Percentiles rank a stretch among this genome's conserved stretches.
Conservation (phyloP, 352 stramenopile species). For the Phytophthora melonis region DNA sequence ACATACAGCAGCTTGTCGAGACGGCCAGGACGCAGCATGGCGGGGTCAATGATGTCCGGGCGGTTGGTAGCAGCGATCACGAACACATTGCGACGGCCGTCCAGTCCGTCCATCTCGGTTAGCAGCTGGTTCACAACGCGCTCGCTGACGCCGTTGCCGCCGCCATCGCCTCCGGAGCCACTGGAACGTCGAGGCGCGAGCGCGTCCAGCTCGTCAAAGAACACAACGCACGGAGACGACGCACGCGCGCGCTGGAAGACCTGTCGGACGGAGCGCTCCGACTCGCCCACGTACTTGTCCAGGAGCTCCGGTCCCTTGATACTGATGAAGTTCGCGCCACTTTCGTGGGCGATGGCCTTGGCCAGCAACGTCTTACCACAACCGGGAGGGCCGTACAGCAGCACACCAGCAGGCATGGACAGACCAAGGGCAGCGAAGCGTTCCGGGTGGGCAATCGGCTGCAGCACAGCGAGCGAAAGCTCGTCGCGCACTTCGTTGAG, state of each 20-base stretch:
- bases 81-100: slow-evolving; percentile 96
- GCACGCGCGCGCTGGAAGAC: slow-evolving; percentile 98
- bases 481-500: slow-evolving; percentile 94
- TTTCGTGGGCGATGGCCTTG: slow-evolving; percentile 99
- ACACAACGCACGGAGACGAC: slow-evolving; percentile 99
- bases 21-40: slow-evolving; percentile 98
- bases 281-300: slow-evolving; percentile 99
- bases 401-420: slow-evolving; percentile 95
- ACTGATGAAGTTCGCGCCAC: slow-evolving; percentile 98
- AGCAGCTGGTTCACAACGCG: slow-evolving; percentile 98
- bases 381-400: slow-evolving; percentile 98
- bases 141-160: slow-evolving; percentile 93
- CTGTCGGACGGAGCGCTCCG: slow-evolving; percentile 94
- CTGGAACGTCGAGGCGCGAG: slow-evolving; percentile 94
- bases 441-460: slow-evolving; percentile 97
- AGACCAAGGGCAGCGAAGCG: slow-evolving; percentile 96
- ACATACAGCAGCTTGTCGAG: slow-evolving; percentile 99
- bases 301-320: slow-evolving; percentile 99
- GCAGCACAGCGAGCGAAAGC: slow-evolving; percentile 96
- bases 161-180: slow-evolving; percentile 55
- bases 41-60: slow-evolving; percentile 99
- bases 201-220: slow-evolving; percentile 99
- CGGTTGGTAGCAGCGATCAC: slow-evolving; percentile 96
- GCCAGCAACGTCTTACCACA: slow-evolving; percentile 99
- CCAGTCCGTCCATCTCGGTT: slow-evolving; percentile 99